These are phyloP conservation scores for Botrytis hyacinthi DNA, from an alignment of 2,329 filamentous ascomycete species.

Conservation along the genomic window DNA sequence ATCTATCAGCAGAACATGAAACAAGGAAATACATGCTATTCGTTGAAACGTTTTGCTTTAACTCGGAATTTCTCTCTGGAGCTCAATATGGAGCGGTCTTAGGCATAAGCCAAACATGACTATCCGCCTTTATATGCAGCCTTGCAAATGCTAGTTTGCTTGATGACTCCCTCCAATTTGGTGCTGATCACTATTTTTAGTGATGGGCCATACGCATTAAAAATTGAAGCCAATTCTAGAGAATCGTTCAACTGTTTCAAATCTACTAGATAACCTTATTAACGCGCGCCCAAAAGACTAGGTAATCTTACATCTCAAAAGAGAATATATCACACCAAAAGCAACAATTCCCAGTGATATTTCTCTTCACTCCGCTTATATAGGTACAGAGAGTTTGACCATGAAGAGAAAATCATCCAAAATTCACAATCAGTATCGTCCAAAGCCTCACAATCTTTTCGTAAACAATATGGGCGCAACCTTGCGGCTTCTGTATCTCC, in stretches of 20 bases:
- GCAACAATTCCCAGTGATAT: not conserved
- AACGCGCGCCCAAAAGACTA: not conserved
- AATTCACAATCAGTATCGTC: not conserved
- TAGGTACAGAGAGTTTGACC: not conserved
- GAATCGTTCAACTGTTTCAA: not conserved
- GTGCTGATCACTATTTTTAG: not conserved
- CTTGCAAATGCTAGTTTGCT: not conserved
- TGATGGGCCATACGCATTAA: not conserved
- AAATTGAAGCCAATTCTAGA: not conserved
- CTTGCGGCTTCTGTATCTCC: not conserved
- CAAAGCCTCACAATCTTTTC: not conserved
- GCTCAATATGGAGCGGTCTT: not conserved
- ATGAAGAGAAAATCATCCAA: not conserved
- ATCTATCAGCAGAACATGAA: not conserved
- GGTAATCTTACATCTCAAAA: not conserved
- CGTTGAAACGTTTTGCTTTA: fast-evolving
- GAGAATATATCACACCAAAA: not conserved
- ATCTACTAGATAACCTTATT: not conserved
- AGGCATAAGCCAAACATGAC: not conserved
- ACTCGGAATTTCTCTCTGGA: not conserved
- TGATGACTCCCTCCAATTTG: not conserved
- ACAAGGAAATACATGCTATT: not conserved
- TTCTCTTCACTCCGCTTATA: not conserved
- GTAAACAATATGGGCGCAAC: not conserved
- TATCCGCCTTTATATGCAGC: not conserved